Evolutionary conservation across 371 early-diverging fungal genomes (phyloP).

Genomic region (Rhizopus delemar): DNA sequence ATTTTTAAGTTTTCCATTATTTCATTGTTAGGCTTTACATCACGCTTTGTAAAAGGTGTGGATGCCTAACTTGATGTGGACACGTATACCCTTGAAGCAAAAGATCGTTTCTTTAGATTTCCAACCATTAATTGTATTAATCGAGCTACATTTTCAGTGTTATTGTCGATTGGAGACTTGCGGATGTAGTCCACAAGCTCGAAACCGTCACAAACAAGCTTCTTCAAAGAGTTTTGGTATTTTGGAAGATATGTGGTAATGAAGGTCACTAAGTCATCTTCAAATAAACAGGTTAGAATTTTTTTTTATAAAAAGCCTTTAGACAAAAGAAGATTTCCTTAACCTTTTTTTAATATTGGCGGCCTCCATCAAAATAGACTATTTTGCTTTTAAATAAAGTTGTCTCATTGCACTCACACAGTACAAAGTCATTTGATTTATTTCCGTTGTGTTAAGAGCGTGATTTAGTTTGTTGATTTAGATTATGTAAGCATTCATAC

Average conservation of each 20-base stretch:
- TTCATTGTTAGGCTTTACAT: slow-evolving; percentile 10
- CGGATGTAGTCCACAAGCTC: slow-evolving; percentile 13
- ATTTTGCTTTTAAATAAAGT: too few relatives aligned
- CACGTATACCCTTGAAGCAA: slow-evolving; percentile 16
- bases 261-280: slow-evolving; percentile 13
- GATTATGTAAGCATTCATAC: too few relatives aligned
- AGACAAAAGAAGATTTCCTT: too few relatives aligned
- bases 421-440: too few relatives aligned
- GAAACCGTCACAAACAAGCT: slow-evolving; percentile 7
- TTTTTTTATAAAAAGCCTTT: too few relatives aligned
- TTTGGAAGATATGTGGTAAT: slow-evolving; percentile 14
- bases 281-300: slow-evolving; percentile 12
- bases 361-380: too few relatives aligned
- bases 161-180: slow-evolving; percentile 9
- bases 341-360: too few relatives aligned
- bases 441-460: too few relatives aligned
- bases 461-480: too few relatives aligned
- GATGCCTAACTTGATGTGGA: slow-evolving; percentile 17
- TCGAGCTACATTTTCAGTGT: slow-evolving; percentile 4
- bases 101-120: slow-evolving; percentile 16
- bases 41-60: slow-evolving; percentile 8
- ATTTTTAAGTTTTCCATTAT: slow-evolving; percentile 9
- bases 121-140: slow-evolving; percentile 13
- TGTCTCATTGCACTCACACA: too few relatives aligned
- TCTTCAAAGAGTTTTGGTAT: slow-evolving; percentile 21